These are phyloP conservation scores for Curvularia sp. DNA, from an alignment of 2,329 filamentous ascomycete genomes.

Conservation along the genomic window DNA sequence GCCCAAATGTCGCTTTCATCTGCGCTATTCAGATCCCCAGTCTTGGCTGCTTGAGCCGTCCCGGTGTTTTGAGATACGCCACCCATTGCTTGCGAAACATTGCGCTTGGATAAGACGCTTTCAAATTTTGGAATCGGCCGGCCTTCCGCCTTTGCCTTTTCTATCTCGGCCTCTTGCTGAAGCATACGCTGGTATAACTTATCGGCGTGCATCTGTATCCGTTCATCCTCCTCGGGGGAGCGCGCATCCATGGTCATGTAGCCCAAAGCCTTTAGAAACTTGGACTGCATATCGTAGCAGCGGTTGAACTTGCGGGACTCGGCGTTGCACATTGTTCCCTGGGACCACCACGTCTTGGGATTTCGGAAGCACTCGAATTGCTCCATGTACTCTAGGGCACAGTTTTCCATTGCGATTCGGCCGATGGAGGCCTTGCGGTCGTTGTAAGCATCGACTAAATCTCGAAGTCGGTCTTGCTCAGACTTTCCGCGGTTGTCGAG, in stretches of 20 bases:
- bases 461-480: slow-evolving; percentile 79
- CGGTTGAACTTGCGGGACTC: slow-evolving; percentile 80
- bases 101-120: slow-evolving; percentile 57
- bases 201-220: slow-evolving; percentile 92
- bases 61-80: slow-evolving; percentile 23
- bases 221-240: slow-evolving; percentile 76
- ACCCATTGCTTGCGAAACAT: slow-evolving; percentile 36
- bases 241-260: slow-evolving; percentile 75
- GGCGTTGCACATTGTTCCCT: slow-evolving; percentile 79
- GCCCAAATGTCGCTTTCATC: slow-evolving; percentile 39
- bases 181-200: slow-evolving; percentile 87
- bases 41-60: slow-evolving; percentile 13
- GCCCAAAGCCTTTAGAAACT: slow-evolving; percentile 88
- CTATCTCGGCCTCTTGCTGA: slow-evolving; percentile 77
- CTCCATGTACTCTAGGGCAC: slow-evolving; percentile 82
- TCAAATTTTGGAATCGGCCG: slow-evolving; percentile 64
- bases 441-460: slow-evolving; percentile 84
- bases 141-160: slow-evolving; percentile 68
- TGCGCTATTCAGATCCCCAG: slow-evolving; percentile 1
- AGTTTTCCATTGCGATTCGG: slow-evolving; percentile 88
- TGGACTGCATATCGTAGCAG: slow-evolving; percentile 89
- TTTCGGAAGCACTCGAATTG: slow-evolving; percentile 82
- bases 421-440: slow-evolving; percentile 79
- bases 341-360: slow-evolving; percentile 68
- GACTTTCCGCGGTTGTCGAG: slow-evolving; percentile 73